Evolutionary conservation across 495 filamentous ascomycete species (phyloP), one percentile per base, ranked within the genome.

Genomic region (Xylaria flabelliformis): DNA sequence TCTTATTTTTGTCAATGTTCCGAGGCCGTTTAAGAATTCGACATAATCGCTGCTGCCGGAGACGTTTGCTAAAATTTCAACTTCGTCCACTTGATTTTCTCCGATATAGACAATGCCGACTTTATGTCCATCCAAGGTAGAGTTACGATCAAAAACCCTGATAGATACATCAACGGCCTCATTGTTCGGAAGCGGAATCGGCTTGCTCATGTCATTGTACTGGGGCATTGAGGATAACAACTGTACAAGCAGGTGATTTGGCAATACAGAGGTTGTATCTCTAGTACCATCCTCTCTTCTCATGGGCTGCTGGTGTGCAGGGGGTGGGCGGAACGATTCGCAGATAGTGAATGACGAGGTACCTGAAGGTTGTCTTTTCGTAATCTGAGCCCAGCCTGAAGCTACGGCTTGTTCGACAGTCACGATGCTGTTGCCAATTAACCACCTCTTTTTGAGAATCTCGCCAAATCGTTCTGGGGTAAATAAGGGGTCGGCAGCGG

Each of bases 51-150:
- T 84, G 63, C 92, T 94, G 26, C 96, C 97, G 29, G 86, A 87
- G 12, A 90, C 89, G 76, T 99, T 98, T 41, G 91, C 87, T 1
- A 99, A 85, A 44, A 98, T 97, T 70, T 95, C 93, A 3, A 82
- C 82, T 78, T 98, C 97, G 4, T 88, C 81, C 12, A 87, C 92
- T 77, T 98, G 97, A 26, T 91, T 91, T 67, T 93, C 89, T 44
- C 90, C 94, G 71, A 97, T 90, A 78, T 97, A 99, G 65, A 99
- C 90, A 26, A 99, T 91, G 24, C 96, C 97, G 61, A 97, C 92
- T 78, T 97, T 97, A 81, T 99, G 94, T 13, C 94, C 92, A 81
- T 99, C 97, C 5, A 99, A 92, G 34, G 95, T 93, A 64, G 95
- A 90, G 70, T 88, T 97, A 36, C 90, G 90, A 79, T 98, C 97